Percentiles rank a stretch among this genome's conserved stretches.
Evolutionary conservation across 176 grass and related monocot genomes (phyloP).

Genomic region (Themeda triandra): DNA sequence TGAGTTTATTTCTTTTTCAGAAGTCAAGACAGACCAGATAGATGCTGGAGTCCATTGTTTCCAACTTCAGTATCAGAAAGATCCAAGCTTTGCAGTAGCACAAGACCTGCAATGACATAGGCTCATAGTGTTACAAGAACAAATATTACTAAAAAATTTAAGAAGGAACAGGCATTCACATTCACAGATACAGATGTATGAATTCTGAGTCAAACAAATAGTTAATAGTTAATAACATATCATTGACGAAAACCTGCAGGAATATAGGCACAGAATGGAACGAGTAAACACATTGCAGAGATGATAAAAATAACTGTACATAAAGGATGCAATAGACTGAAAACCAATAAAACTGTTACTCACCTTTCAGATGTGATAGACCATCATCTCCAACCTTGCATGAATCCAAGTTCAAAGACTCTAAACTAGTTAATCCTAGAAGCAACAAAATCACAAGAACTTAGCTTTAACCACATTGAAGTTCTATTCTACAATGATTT

Average conservation of each 20-base stretch:
- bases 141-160: background rate
- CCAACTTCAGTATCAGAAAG: constrained; percentile 90
- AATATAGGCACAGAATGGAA: background rate
- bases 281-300: background rate
- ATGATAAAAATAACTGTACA: background rate
- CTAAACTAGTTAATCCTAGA: constrained; percentile 78
- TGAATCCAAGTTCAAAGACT: constrained; percentile 92
- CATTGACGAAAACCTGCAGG: background rate
- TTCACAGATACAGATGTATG: background rate
- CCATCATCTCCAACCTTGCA: constrained; percentile 90
- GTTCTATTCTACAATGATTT: background rate
- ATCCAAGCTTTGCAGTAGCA: constrained; percentile 72
- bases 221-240: background rate
- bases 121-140: background rate
- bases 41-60: constrained; percentile 69
- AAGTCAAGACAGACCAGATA: constrained; percentile 60
- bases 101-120: constrained; percentile 55
- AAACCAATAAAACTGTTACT: constrained; percentile 5
- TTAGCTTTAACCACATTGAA: constrained; percentile 15
- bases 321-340: background rate
- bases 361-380: constrained; percentile 73
- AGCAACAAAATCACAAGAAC: background rate
- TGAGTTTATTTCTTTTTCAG: background rate
- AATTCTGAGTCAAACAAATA: background rate
- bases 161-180: background rate